Conservation (phyloP, 441 rosid species). For the Macaranga tanarius region DNA sequence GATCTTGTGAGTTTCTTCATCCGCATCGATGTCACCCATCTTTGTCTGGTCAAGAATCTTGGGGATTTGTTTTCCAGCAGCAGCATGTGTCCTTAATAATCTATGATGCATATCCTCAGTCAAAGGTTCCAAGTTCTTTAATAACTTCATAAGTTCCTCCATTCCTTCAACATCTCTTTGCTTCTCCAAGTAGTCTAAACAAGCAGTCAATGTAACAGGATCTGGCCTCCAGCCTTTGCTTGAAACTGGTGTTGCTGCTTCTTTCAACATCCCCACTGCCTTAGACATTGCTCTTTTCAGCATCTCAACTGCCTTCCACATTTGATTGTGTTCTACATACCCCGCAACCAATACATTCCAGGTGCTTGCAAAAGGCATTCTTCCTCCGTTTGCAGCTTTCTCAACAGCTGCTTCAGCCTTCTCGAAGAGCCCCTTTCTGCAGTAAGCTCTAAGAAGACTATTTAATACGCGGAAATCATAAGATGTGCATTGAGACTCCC, state of each 20-base stretch:
- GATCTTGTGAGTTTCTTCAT: slow-evolving; percentile 21
- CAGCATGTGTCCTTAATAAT: not conserved
- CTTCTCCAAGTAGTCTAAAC: slow-evolving; percentile 34
- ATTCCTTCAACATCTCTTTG: slow-evolving; percentile 28
- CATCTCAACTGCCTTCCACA: slow-evolving; percentile 39
- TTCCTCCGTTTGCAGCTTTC: slow-evolving; percentile 28
- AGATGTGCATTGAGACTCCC: slow-evolving; percentile 26
- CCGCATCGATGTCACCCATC: slow-evolving; percentile 13
- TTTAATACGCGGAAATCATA: slow-evolving; percentile 27
- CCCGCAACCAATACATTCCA: slow-evolving; percentile 39
- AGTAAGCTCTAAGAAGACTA: slow-evolving; percentile 25
- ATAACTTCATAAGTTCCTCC: slow-evolving; percentile 19
- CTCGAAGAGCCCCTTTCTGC: slow-evolving; percentile 25
- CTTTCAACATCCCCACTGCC: slow-evolving; percentile 42
- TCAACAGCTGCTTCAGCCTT: slow-evolving; percentile 38
- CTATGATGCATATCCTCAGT: not conserved
- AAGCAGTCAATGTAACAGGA: slow-evolving; percentile 19
- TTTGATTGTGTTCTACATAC: slow-evolving; percentile 33
- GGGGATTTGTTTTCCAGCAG: slow-evolving; percentile 18
- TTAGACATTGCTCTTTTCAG: slow-evolving; percentile 36
- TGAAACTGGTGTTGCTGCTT: slow-evolving; percentile 17
- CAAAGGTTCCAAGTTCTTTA: slow-evolving; percentile 17
- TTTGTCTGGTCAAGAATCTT: slow-evolving; percentile 24
- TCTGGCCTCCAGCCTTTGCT: slow-evolving; percentile 27
- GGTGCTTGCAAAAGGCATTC: slow-evolving; percentile 23